Conservation (phyloP, 1,284 basidiomycete genomes). For the Papiliotrema terrestris region DNA sequence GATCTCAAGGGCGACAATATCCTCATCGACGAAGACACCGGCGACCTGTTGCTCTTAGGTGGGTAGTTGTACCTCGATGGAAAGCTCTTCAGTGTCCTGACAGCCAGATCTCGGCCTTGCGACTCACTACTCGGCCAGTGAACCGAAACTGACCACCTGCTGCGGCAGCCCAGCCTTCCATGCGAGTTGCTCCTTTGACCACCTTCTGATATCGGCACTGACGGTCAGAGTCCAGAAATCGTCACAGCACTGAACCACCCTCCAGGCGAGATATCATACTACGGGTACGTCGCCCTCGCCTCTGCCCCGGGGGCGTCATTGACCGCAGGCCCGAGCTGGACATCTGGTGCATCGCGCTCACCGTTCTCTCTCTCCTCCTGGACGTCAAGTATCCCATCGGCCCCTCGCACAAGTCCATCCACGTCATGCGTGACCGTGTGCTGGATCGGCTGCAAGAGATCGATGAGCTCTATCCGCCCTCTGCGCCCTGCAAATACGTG, state of each 20-base stretch:
- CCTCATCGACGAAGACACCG: constrained; percentile 42
- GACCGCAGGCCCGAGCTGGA: constrained; percentile 55
- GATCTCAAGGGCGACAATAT: constrained; percentile 55
- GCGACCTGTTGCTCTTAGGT: constrained; percentile 50
- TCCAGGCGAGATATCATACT: constrained; percentile 53
- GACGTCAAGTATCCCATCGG: constrained; percentile 56
- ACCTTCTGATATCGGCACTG: constrained; percentile 1
- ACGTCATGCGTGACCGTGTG: constrained; percentile 51
- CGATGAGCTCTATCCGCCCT: constrained; percentile 40
- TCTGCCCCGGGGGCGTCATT: background rate
- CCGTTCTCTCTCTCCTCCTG: constrained; percentile 53
- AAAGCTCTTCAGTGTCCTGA: background rate
- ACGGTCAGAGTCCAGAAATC: constrained; percentile 53
- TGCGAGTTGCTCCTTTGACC: constrained; percentile 15
- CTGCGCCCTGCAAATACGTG: constrained; percentile 23
- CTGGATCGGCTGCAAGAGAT: constrained; percentile 51
- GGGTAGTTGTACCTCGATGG: constrained; percentile 3
- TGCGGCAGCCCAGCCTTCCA: constrained; percentile 56
- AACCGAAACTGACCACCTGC: constrained; percentile 57
- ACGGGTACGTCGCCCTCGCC: constrained; percentile 33
- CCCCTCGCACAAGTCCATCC: constrained; percentile 51
- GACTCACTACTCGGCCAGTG: constrained; percentile 56
- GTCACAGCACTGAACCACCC: constrained; percentile 53
- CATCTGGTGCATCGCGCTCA: constrained; percentile 58
- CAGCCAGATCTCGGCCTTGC: constrained; percentile 55